Conservation (phyloP, 1,284 basidiomycete genomes). For the Trametes pubescens region DNA sequence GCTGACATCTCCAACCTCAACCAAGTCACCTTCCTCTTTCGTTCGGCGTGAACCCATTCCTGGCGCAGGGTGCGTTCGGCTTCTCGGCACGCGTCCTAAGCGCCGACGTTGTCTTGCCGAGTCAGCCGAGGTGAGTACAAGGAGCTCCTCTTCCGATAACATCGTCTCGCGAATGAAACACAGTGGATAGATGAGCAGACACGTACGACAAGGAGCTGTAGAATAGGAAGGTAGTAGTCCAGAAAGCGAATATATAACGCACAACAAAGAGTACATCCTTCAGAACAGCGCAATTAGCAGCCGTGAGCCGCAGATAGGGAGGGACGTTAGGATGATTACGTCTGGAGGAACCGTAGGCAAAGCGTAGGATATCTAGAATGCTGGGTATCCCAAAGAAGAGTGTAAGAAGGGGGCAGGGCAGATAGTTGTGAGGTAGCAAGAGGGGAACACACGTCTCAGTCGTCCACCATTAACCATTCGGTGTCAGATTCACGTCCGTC, state of each 20-base stretch:
- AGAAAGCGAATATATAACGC: constrained; percentile 28
- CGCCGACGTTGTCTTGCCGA: not conserved
- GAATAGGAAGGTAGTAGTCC: not conserved
- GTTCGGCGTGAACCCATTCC: constrained; percentile 21
- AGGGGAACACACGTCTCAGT: constrained; percentile 41
- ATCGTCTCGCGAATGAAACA: not conserved
- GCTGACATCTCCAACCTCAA: constrained; percentile 24
- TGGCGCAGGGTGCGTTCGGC: constrained; percentile 10
- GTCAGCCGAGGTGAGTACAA: no score
- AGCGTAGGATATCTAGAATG: constrained; percentile 38
- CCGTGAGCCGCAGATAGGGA: constrained; percentile 21
- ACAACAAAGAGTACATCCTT: constrained; percentile 30
- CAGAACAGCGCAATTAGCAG: constrained; percentile 24
- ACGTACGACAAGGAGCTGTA: not conserved
- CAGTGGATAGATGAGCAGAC: not conserved
- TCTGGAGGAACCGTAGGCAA: constrained; percentile 19
- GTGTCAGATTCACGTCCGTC: constrained; percentile 79
- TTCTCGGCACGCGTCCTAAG: constrained; percentile 11
- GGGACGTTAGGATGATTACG: constrained; percentile 31
- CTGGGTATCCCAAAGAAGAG: constrained; percentile 40
- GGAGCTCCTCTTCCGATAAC: no score
- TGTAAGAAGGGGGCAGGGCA: constrained; percentile 24
- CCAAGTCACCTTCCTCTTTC: constrained; percentile 19
- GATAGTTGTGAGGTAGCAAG: constrained; percentile 25
- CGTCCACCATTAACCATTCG: constrained; percentile 85